phyloP scores from a whole-genome alignment of 208 protist species.

The Trypanosomatidae sp. region DNA sequence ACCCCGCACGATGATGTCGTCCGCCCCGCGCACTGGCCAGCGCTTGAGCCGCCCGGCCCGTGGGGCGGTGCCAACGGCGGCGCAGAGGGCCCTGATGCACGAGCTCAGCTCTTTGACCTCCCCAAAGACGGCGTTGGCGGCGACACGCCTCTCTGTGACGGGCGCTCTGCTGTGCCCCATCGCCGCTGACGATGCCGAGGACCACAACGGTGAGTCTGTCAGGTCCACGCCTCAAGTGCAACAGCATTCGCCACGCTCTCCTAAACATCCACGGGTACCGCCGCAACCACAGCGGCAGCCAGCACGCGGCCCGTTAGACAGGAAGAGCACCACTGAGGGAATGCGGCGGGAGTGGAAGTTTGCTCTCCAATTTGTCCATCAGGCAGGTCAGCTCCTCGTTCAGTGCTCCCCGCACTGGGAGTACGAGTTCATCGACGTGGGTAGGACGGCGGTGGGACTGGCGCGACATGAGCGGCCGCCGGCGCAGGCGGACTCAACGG shows the following conservation, averaged over 20 bases:
- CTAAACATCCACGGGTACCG: neutral
- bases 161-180: neutral
- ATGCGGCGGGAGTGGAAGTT: slow-evolving; percentile 93
- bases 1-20: neutral
- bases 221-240: neutral
- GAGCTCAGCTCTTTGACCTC: slow-evolving; percentile 13
- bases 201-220: neutral
- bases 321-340: slow-evolving; percentile 31
- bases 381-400: slow-evolving; percentile 63
- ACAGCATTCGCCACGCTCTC: neutral
- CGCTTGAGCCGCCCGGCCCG: slow-evolving; percentile 5
- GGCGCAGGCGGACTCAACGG: neutral
- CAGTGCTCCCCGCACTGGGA: slow-evolving; percentile 81
- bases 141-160: neutral
- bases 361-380: slow-evolving; percentile 63
- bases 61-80: slow-evolving; percentile 15
- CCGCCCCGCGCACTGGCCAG: too few species aligned
- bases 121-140: neutral
- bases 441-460: slow-evolving; percentile 28
- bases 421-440: slow-evolving; percentile 80
- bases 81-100: slow-evolving; percentile 19
- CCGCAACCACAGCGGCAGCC: neutral
- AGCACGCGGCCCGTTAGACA: neutral
- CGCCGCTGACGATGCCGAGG: slow-evolving; percentile 6
- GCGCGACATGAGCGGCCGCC: slow-evolving; percentile 15